Conservation (phyloP, 805 yeast species). For the Starmera dryadoides region DNA sequence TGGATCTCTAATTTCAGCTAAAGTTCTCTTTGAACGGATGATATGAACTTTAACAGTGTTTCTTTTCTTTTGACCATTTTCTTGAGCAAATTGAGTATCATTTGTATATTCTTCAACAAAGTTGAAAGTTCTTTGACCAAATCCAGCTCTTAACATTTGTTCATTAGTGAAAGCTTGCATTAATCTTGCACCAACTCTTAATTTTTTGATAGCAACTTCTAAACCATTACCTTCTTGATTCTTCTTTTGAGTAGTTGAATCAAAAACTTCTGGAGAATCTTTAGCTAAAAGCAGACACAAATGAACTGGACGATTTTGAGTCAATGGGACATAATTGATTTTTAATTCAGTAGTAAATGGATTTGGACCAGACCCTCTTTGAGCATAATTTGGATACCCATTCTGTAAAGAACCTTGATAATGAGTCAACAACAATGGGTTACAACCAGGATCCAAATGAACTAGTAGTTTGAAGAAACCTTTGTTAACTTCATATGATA, state of each 20-base stretch:
- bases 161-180: slow-evolving; percentile 92
- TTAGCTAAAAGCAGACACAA: slow-evolving; percentile 67
- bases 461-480: slow-evolving; percentile 71
- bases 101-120: slow-evolving; percentile 58
- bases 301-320: slow-evolving; percentile 71
- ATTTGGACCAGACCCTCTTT: slow-evolving; percentile 1
- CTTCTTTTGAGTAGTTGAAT: slow-evolving; percentile 49
- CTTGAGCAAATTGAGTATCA: slow-evolving; percentile 46
- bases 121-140: slow-evolving; percentile 72
- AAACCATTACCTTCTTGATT: slow-evolving; percentile 55
- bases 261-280: slow-evolving; percentile 68
- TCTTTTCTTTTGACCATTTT: slow-evolving; percentile 30
- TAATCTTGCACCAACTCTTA: slow-evolving; percentile 76
- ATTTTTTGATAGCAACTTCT: slow-evolving; percentile 62
- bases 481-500: slow-evolving; percentile 58
- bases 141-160: slow-evolving; percentile 73
- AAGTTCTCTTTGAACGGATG: slow-evolving; percentile 56
- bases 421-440: slow-evolving; percentile 46
- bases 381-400: slow-evolving; percentile 22
- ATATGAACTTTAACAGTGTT: slow-evolving; percentile 75
- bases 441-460: slow-evolving; percentile 64
- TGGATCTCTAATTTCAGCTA: slow-evolving; percentile 66
- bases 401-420: slow-evolving; percentile 26
- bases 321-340: slow-evolving; percentile 46
- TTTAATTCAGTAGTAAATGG: slow-evolving; percentile 17